These are phyloP conservation scores for Fusarium virguliforme DNA, from an alignment of 2,329 filamentous ascomycete species.

Conservation along the genomic window DNA sequence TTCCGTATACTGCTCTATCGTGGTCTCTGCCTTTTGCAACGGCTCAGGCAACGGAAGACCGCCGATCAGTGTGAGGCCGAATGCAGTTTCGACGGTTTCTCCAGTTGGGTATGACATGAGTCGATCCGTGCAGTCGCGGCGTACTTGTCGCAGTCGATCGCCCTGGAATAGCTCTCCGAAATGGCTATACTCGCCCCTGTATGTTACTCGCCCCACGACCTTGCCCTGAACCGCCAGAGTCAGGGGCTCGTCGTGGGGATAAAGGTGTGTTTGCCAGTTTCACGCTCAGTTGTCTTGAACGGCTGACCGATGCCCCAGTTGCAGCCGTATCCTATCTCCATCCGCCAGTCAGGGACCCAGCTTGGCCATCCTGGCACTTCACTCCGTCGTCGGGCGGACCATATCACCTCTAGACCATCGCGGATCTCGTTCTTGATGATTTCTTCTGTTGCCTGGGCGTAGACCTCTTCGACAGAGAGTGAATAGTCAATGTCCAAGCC, in stretches of 20 bases:
- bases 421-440: conserved; percentile 28
- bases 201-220: conserved; percentile 18
- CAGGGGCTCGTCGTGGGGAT: background rate
- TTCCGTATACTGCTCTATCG: conserved; percentile 23
- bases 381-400: conserved; percentile 36
- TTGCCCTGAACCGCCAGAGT: conserved; percentile 27
- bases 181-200: conserved; percentile 34
- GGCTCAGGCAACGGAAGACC: conserved; percentile 16
- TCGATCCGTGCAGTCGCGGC: conserved; percentile 22
- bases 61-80: conserved; percentile 32
- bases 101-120: conserved; percentile 33
- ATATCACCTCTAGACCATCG: conserved; percentile 31
- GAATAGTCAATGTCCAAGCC: conserved; percentile 35
- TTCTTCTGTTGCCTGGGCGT: conserved; percentile 27
- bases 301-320: conserved; percentile 35
- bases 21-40: background rate
- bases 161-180: conserved; percentile 24
- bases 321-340: conserved; percentile 37
- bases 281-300: background rate
- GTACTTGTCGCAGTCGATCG: conserved; percentile 11
- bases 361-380: conserved; percentile 34
- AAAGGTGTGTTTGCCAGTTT: conserved; percentile 20
- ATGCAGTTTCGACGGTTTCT: conserved; percentile 33
- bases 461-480: conserved; percentile 30
- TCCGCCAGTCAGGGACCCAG: conserved; percentile 45